Percentiles rank a stretch among this genome's conserved stretches.
These are phyloP conservation scores for Abortiporus biennis DNA, from an alignment of 1,284 basidiomycete species.

Conservation along the genomic window DNA sequence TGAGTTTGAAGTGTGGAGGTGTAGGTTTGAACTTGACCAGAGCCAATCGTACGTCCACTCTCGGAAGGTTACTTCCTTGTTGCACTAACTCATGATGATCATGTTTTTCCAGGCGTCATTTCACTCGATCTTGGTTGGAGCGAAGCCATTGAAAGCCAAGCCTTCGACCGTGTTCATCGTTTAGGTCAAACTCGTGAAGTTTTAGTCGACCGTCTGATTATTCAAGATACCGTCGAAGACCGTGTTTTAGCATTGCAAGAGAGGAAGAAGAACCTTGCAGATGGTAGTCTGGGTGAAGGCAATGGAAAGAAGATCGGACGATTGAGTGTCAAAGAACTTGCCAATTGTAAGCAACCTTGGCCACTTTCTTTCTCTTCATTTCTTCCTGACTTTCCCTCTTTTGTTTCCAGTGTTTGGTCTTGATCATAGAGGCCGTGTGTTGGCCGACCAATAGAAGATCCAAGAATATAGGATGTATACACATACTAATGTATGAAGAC, in stretches of 20 bases:
- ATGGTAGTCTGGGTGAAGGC: constrained; percentile 56
- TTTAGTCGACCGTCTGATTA: constrained; percentile 53
- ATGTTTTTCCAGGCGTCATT: constrained; percentile 33
- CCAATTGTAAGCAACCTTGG: constrained; percentile 31
- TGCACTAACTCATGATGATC: neutral
- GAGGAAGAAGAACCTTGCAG: constrained; percentile 49
- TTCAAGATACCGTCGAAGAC: constrained; percentile 52
- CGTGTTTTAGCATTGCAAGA: constrained; percentile 54
- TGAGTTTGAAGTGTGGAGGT: constrained; percentile 55
- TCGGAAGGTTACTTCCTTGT: constrained; percentile 10
- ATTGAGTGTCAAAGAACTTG: constrained; percentile 38
- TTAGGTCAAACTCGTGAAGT: constrained; percentile 50
- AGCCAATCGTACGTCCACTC: constrained; percentile 39
- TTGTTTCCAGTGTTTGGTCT: constrained; percentile 35
- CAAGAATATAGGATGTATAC: too few species aligned
- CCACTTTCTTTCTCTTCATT: neutral
- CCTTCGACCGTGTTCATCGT: constrained; percentile 76
- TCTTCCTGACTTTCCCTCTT: constrained; percentile 6
- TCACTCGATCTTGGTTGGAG: constrained; percentile 46
- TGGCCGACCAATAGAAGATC: too few species aligned
- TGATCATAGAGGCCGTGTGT: constrained; percentile 35
- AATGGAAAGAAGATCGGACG: constrained; percentile 50
- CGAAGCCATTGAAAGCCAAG: constrained; percentile 27
- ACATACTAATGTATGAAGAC: too few species aligned
- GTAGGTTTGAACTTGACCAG: constrained; percentile 54